Evolutionary conservation across 306 rosid species (phyloP), one percentile per base, ranked within the genome.

Genomic region (Casuarina equisetifolia): DNA sequence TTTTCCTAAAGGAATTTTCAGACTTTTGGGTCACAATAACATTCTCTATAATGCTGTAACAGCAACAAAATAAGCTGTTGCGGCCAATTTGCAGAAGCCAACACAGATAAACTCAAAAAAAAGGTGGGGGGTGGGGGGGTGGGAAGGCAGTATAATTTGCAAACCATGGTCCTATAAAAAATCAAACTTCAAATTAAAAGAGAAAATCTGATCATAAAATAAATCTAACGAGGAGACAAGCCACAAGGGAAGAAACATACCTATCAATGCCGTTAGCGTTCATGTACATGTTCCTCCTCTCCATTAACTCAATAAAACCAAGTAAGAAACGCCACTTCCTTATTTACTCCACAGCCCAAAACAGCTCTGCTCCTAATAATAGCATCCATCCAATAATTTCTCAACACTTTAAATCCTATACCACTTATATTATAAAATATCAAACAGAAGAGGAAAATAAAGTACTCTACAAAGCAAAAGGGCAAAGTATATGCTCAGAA

Each of bases 291-390:
- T 82, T 76, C 74, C 69, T 63, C 77, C 57, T 79, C 68, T 82
- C 38, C 50, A 71, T 40, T 42, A 70, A 40, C 85, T 76, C 69
- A 53, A 57, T 59, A 51, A 35, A 74, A 57, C 63, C 74, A 85
- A 44, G 74, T 58, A 19, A 71, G 74, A 55, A 79, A 79, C 39
- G 72, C 81, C 80, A 73, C 53, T 76, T 76, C 79, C 68, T 69
- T 85, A 75, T 63, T 79, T 53, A 79, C 50, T 46, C 38, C 63
- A 76, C 74, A 79, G 72, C 72, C 69, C 9, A 78, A 78, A 80
- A 78, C 79, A 74, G 80, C 84, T 59, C 82, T 68, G 69, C 78
- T 74, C 83, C 88, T 82, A 82, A 76, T 67, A 45, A 79, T 53
- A 25, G 55, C 73, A 80, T 73, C 66, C 76, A 80, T 73, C 79